These are phyloP conservation scores for Microglena sp. DNA, from an alignment of 139 green algal genomes.

Conservation along the genomic window DNA sequence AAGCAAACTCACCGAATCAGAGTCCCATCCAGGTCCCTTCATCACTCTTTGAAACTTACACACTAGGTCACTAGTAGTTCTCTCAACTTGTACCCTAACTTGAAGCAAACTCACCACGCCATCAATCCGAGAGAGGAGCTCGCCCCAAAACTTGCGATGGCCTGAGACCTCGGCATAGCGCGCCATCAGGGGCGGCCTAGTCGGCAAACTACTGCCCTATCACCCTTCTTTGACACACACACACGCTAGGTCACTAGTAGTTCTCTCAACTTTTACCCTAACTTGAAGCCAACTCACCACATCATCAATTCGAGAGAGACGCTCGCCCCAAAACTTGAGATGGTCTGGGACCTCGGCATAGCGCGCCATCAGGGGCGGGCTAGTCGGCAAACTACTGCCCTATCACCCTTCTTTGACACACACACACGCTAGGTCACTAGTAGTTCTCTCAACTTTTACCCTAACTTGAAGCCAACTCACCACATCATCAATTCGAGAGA, in stretches of 20 bases:
- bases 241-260: not conserved
- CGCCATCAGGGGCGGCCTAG: no score
- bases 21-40: not conserved
- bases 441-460: not conserved
- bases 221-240: no score
- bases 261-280: not conserved
- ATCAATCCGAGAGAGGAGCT: not conserved
- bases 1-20: not conserved
- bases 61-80: not conserved
- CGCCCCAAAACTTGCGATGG: no score
- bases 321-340: slow-evolving; percentile 39
- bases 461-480: not conserved
- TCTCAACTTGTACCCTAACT: not conserved
- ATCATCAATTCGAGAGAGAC: no score
- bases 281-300: no score
- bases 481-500: no score
- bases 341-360: slow-evolving; percentile 31
- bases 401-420: no score
- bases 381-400: no score
- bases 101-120: not conserved
- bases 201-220: no score
- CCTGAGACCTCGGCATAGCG: no score
- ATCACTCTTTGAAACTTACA: not conserved
- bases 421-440: not conserved
- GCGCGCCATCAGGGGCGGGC: no score